Evolutionary conservation across 371 early-diverging fungal genomes (phyloP), one percentile per base, ranked within the genome.

Genomic region (Blyttiomyces sp.): DNA sequence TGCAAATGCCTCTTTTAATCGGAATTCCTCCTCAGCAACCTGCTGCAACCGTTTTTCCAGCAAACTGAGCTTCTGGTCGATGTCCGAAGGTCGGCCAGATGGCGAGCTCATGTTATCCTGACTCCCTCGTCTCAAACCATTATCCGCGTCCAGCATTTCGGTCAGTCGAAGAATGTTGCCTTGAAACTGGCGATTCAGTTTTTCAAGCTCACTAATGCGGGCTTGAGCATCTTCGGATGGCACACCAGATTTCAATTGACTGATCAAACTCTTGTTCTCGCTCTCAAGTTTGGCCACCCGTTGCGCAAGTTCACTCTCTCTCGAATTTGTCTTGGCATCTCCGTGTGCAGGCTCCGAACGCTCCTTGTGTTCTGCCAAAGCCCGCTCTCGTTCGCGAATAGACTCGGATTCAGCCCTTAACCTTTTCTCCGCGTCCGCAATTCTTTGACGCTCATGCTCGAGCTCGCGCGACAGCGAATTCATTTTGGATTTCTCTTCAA

Each of bases 101-200:
- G 35, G 19, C 13, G 43, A 36, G 31, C 51, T 51, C 28, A 23
- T 13, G 31, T 17, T 19, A 51, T 33, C n/a, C 16, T 31, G 16
- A 13, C 23, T 19, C 7, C 39, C 17, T 36, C 44, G 30, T 36
- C 44, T 49, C 21, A 43, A 26, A 9, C 11, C 24, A 23, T 48
- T 44, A 9, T 67, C 66, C 23, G 57, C 49, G 17, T 70, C 70
- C 6, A 70, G 54, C 63, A 63, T 62, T 27, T 66, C 62, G n/a
- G 66, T 66, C 33, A 70, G 39, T 16, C 42, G 35, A 27, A 65
- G 43, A 17, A 70, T 54, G 51, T 61, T 66, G 4, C 36, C 57
- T 32, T 66, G 65, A 31, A 63, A 55, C 31, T 59, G 54, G 3
- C 51, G 53, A 36, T 62, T 70, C 6, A 59, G 54, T 24, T 55